Evolutionary conservation across 495 filamentous ascomycete species (phyloP), one percentile per base, ranked within the genome.

Genomic region (Trichoderma reesei): DNA sequence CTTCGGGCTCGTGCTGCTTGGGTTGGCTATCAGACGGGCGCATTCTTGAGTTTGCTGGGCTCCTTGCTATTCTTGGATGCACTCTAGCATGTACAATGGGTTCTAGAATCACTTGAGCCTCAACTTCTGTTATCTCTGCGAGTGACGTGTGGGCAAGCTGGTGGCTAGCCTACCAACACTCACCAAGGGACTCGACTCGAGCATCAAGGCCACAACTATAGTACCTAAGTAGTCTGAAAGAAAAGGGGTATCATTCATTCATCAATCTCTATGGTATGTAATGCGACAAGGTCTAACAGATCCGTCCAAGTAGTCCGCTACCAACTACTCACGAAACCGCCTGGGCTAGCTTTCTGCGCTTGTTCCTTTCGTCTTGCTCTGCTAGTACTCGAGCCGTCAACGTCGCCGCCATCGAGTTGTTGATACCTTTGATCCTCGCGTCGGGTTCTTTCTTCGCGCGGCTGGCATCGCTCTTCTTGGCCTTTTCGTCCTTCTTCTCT

Each of bases 371-470:
- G 59, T 90, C 87, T 71, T 96, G 88, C 65, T 97, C 94, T 9
- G 87, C 86, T 9, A 96, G 71, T 0, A 98, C 92, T 66, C 84
- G 90, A 0, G 88, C 89, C 6, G 94, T 95, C 26, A 98, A 74
- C 11, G 84, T 86, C 0, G 93, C 91, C 6, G 94, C 93, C 16
- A 89, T 83, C 3, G 90, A 80, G 68, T 96, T 92, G 72, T 95
- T 94, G 72, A 98, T 96, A 34, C 84, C 80, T 63, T 75, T 78
- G 9, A 72, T 69, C 36, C 74, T 67, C 70, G 11, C 44, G 26
- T 60, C 68, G 56, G 61, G 60, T 67, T 61, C 70, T 67, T 67
- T 73, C 68, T 66, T 75, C 66, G 16, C 51, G 10, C 37, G 31
- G 36, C 14, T 41, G n/a, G 64, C 70, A 65, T 70, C 64, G 54